Conservation (phyloP, 2,329 filamentous ascomycete genomes). For the Aureobasidium sp. region DNA sequence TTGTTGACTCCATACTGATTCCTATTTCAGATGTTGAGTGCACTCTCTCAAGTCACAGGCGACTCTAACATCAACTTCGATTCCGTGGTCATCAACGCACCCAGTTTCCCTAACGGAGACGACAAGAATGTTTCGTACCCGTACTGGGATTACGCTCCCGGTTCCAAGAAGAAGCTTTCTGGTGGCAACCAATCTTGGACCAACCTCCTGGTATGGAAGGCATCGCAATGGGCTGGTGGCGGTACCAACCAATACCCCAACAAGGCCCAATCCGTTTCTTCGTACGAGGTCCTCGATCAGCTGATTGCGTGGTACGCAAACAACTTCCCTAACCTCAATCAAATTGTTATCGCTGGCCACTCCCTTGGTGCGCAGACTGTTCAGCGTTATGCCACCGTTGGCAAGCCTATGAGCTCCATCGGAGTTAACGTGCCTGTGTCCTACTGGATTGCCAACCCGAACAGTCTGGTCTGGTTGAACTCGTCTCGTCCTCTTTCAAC, state of each 20-base stretch:
- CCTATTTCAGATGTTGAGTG: slow-evolving; percentile 23
- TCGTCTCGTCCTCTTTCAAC: slow-evolving; percentile 26
- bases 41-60: slow-evolving; percentile 25
- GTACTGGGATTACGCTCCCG: slow-evolving; percentile 23
- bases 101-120: slow-evolving; percentile 31
- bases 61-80: slow-evolving; percentile 26
- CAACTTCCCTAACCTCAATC: slow-evolving; percentile 31
- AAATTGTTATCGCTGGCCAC: slow-evolving; percentile 33
- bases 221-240: slow-evolving; percentile 31
- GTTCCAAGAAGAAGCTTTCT: slow-evolving; percentile 17
- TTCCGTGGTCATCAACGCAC: slow-evolving; percentile 28
- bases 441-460: slow-evolving; percentile 32
- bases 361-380: slow-evolving; percentile 31
- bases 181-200: slow-evolving; percentile 24
- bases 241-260: slow-evolving; percentile 31
- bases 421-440: slow-evolving; percentile 24
- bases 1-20: background rate
- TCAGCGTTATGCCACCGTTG: slow-evolving; percentile 30
- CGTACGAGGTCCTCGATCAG: slow-evolving; percentile 30
- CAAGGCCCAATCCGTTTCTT: slow-evolving; percentile 24
- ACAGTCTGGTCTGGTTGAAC: slow-evolving; percentile 31
- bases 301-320: slow-evolving; percentile 30
- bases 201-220: slow-evolving; percentile 30
- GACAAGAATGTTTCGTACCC: slow-evolving; percentile 32
- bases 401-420: slow-evolving; percentile 18